Conservation (phyloP, 306 rosid species). For the Argentina anserina region DNA sequence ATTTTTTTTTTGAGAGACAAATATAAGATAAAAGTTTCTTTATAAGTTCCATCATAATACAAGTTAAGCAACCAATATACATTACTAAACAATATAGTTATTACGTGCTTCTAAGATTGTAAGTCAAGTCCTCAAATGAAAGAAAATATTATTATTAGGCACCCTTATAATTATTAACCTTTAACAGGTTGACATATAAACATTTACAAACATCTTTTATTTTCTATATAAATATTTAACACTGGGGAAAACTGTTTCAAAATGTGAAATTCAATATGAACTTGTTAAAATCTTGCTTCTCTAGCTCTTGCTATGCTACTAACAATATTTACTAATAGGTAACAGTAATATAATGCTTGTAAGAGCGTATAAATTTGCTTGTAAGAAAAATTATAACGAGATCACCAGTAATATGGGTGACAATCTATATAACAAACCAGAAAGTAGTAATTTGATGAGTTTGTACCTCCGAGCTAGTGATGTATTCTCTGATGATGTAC, state of each 20-base stretch:
- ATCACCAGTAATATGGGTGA: neutral
- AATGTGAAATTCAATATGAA: neutral
- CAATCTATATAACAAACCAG: slow-evolving; percentile 1
- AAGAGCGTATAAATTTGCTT: slow-evolving; percentile 9
- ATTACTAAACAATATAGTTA: slow-evolving; percentile 3
- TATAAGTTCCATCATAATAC: neutral
- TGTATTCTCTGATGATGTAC: slow-evolving; percentile 95
- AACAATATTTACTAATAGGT: no score
- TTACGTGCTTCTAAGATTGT: neutral
- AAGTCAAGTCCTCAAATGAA: neutral
- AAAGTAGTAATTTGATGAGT: slow-evolving; percentile 1
- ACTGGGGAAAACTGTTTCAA: neutral
- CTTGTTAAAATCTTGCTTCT: neutral
- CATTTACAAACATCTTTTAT: neutral
- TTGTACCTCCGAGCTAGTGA: slow-evolving; percentile 86
- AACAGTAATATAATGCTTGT: neutral
- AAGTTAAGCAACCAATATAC: neutral
- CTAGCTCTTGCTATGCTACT: neutral
- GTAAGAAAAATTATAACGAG: neutral
- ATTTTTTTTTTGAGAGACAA: neutral
- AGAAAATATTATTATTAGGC: no score
- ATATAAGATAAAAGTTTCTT: slow-evolving; percentile 15
- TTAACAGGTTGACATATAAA: neutral
- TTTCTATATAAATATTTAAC: neutral
- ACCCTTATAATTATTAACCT: no score